Evolutionary conservation across 768 basidiomycete species (phyloP).

Genomic region (Tulasnella calospora): DNA sequence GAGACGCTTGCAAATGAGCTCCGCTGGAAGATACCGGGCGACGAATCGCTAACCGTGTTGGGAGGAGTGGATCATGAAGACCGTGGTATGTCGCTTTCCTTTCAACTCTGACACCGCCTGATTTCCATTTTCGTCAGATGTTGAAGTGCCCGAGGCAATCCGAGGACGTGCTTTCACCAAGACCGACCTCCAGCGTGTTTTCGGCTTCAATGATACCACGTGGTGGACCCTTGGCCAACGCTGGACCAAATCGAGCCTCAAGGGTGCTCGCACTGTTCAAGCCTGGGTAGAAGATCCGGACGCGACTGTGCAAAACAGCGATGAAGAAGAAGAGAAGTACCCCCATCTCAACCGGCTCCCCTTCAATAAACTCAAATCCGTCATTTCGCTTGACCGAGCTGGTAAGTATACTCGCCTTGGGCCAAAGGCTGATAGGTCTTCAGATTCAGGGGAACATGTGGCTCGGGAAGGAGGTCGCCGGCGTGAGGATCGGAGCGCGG

Average conservation of each 20-base stretch:
- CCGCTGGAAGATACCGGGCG: background rate
- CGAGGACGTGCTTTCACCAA: background rate
- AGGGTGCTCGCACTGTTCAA: background rate
- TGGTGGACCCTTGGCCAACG: background rate
- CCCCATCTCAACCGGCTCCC: background rate
- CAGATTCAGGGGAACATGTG: background rate
- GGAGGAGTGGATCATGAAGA: background rate
- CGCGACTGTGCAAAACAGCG: background rate
- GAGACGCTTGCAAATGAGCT: background rate
- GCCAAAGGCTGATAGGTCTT: background rate
- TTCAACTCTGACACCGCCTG: too few relatives aligned
- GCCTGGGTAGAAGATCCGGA: conserved; percentile 7
- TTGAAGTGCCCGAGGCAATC: background rate
- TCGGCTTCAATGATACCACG: background rate
- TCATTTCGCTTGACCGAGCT: background rate
- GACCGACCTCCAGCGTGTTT: background rate
- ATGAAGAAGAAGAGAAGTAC: background rate
- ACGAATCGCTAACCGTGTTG: background rate
- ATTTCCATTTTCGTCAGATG: background rate
- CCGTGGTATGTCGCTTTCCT: background rate
- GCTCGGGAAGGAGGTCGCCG: background rate
- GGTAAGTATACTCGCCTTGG: background rate
- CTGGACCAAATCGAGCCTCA: background rate
- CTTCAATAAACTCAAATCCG: background rate
- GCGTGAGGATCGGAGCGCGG: background rate